A percentile compares a stretch with the other conserved stretches of the same genome.
Evolutionary conservation across 805 yeast genomes (phyloP).

Genomic region (Nakazawaea ernobii): DNA sequence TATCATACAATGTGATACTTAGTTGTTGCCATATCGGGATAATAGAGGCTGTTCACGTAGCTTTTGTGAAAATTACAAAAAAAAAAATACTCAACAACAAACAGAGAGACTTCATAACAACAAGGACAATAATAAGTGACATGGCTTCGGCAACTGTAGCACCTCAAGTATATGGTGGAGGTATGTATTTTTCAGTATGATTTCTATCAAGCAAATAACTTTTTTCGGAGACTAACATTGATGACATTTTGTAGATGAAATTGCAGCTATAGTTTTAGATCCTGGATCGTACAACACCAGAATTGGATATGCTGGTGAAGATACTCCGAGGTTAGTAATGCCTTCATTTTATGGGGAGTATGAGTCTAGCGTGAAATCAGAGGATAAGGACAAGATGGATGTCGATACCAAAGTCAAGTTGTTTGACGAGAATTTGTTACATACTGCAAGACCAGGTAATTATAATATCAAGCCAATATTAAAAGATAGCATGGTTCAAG

Average conservation of each 20-base stretch:
- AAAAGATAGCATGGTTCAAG: constrained; percentile 56
- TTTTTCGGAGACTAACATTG: background rate
- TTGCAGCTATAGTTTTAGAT: constrained; percentile 85
- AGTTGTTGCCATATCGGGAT: too few relatives aligned
- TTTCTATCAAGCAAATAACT: background rate
- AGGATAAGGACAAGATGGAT: constrained; percentile 15
- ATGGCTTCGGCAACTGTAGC: constrained; percentile 26
- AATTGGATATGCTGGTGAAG: constrained; percentile 91
- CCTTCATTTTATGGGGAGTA: constrained; percentile 62
- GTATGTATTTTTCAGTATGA: constrained; percentile 4
- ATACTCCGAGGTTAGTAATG: constrained; percentile 67
- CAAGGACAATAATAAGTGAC: background rate
- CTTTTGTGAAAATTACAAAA: background rate
- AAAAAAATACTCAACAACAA: background rate
- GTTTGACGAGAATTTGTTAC: constrained; percentile 26
- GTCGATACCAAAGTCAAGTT: constrained; percentile 14
- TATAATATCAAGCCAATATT: constrained; percentile 52
- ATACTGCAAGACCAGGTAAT: constrained; percentile 40
- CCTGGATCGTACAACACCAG: constrained; percentile 84
- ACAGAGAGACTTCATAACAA: background rate
- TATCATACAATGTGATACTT: too few relatives aligned
- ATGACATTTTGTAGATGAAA: constrained; percentile 55
- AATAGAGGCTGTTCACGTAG: too few relatives aligned
- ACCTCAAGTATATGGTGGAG: constrained; percentile 50
- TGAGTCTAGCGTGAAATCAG: constrained; percentile 1